Base-by-base conservation (phyloP, 1,284 basidiomycete genomes). In the Rhodotorula sp. region DNA sequence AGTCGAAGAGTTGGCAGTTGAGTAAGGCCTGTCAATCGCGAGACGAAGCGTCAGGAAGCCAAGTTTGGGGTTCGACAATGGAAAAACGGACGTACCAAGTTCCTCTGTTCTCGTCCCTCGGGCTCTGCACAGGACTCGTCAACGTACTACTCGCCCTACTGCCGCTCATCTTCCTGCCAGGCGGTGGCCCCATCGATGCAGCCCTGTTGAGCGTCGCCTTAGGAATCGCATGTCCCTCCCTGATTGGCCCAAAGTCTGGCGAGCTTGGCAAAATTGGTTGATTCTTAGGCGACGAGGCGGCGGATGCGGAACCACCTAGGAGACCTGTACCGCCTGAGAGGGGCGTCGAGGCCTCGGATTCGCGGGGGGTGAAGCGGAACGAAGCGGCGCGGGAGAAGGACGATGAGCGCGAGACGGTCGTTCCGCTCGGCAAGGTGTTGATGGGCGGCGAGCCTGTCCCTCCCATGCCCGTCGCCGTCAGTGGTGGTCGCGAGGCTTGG, bases 1-100 rank as follows among this genome's bases (percentile, higher is more conserved):
- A 30, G 68, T 72, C 1, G 64, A 67, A 24, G 71, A 73, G 59
- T 75, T 75, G 50, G 73, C 73, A 15, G 73, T 70, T 55, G 73
- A 74, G 62, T 74, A 74, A 8, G 73, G 73, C 73, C 72, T 74
- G 65, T 6, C 4, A 1, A n/a, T n/a, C 20, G 16, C 22, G 10
- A 16, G 22, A 1, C 24, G 15, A 16, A 2, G 18, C 2, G 7
- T 60, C 18, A 51, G 48, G 15, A 5, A 18, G 26, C 8, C 1
- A 5, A 13, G 5, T 2, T 11, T 10, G 5, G n/a, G 40, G 7
- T 6, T 11, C 8, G 13, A 18, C 40, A 20, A 8, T 0, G 34
- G 34, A 34, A 34, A n/a, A n/a, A n/a, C 20, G 7, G 7, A 34
- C 65, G 47, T 22, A 70, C 65, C 68, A 70, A 28, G 68, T 70